phyloP scores from a whole-genome alignment of 2,329 filamentous ascomycete genomes.

The Calonectria pteridis region DNA sequence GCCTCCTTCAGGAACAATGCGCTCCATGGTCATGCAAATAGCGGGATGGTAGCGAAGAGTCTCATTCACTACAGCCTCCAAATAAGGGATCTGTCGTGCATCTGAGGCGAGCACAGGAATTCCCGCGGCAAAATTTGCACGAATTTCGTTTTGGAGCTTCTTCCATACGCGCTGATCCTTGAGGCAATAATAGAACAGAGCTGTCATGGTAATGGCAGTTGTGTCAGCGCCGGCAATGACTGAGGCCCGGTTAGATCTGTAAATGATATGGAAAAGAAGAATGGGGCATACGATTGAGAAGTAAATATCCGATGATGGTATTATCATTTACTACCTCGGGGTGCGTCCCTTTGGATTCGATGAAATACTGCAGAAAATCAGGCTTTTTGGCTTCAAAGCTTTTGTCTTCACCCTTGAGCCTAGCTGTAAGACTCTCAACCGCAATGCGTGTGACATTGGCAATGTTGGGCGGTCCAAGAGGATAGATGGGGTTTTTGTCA shows the following conservation, averaged over 20 bases:
- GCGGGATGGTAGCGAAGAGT: slow-evolving; percentile 59
- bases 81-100: slow-evolving; percentile 36
- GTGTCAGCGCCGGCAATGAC: slow-evolving; percentile 42
- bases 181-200: slow-evolving; percentile 39
- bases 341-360: slow-evolving; percentile 52
- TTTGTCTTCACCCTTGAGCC: slow-evolving; percentile 46
- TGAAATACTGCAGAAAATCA: slow-evolving; percentile 56
- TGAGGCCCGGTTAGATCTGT: neutral
- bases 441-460: slow-evolving; percentile 45
- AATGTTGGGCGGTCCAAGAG: slow-evolving; percentile 50
- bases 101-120: slow-evolving; percentile 27
- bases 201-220: slow-evolving; percentile 41
- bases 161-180: slow-evolving; percentile 35
- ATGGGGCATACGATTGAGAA: neutral
- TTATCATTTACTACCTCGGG: slow-evolving; percentile 38
- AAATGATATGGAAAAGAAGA: too few relatives aligned
- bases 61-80: slow-evolving; percentile 60
- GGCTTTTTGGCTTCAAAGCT: slow-evolving; percentile 37
- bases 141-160: neutral
- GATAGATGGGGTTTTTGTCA: slow-evolving; percentile 54
- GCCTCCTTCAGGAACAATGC: slow-evolving; percentile 56
- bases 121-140: slow-evolving; percentile 15
- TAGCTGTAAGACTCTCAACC: slow-evolving; percentile 45
- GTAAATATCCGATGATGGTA: neutral
- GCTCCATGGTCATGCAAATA: slow-evolving; percentile 58